A percentile compares a stretch with the other conserved stretches of the same genome.
These are phyloP conservation scores for Plenodomus tracheiphilus DNA, from an alignment of 2,329 filamentous ascomycete species.

Conservation along the genomic window DNA sequence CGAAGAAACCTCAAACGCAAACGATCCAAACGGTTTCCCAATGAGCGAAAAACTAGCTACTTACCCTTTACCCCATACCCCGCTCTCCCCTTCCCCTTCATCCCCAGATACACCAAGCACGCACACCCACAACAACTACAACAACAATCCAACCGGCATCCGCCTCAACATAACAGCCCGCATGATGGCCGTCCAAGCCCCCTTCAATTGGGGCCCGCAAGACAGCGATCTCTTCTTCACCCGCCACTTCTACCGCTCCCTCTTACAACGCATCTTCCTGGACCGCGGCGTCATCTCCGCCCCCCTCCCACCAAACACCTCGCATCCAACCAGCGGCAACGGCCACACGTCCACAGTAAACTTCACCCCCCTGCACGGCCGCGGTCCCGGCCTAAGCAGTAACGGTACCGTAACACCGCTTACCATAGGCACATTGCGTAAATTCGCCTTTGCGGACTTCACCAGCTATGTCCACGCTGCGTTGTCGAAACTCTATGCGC, in stretches of 20 bases:
- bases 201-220: slow-evolving; percentile 81
- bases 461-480: slow-evolving; percentile 78
- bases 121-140: not conserved
- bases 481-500: slow-evolving; percentile 66
- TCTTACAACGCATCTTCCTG: slow-evolving; percentile 89
- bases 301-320: slow-evolving; percentile 41
- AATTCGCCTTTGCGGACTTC: slow-evolving; percentile 77
- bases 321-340: slow-evolving; percentile 46
- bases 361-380: slow-evolving; percentile 50
- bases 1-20: slow-evolving; percentile 67
- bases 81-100: slow-evolving; percentile 10
- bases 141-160: slow-evolving; percentile 57
- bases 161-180: slow-evolving; percentile 92
- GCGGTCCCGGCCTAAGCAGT: slow-evolving; percentile 48
- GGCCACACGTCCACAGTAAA: slow-evolving; percentile 39
- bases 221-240: slow-evolving; percentile 90
- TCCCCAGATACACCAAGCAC: too few species aligned
- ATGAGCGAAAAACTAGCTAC: slow-evolving; percentile 74
- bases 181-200: slow-evolving; percentile 98
- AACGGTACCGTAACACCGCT: slow-evolving; percentile 71
- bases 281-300: slow-evolving; percentile 77
- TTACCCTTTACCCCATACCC: slow-evolving; percentile 42
- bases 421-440: slow-evolving; percentile 82
- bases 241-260: slow-evolving; percentile 87
- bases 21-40: slow-evolving; percentile 89